Conservation (phyloP, 345 rosid species). For the Bretschneidera sinensis region DNA sequence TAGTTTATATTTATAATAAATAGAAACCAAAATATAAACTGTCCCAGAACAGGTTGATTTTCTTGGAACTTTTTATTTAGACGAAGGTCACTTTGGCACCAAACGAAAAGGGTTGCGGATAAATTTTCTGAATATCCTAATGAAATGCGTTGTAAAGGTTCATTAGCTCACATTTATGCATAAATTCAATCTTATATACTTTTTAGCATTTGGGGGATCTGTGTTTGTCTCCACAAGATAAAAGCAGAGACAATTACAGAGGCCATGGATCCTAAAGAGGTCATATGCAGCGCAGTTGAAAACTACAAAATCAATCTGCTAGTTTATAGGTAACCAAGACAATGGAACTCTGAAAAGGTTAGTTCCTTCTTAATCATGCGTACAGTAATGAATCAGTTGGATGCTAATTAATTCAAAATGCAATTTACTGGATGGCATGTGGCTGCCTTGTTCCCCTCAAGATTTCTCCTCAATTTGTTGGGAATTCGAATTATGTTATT, state of each 20-base stretch:
- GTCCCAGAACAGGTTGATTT: no score
- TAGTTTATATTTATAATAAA: no score
- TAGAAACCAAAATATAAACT: no score
- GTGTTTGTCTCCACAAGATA: conserved; percentile 27
- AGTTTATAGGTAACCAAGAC: conserved; percentile 25
- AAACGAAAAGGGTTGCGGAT: no score
- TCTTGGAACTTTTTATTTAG: no score
- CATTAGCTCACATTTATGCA: not conserved
- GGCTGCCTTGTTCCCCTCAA: no score
- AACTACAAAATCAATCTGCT: conserved; percentile 24
- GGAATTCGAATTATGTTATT: no score
- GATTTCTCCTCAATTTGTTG: no score
- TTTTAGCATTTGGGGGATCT: not conserved
- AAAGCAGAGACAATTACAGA: conserved; percentile 38
- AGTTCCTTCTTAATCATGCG: not conserved
- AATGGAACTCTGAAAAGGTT: conserved; percentile 28
- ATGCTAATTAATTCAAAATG: not conserved
- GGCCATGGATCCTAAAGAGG: conserved; percentile 29
- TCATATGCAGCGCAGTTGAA: conserved; percentile 30
- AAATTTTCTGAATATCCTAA: no score
- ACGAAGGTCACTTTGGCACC: no score
- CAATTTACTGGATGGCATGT: not conserved
- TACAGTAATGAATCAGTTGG: not conserved
- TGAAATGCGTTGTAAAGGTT: conserved; percentile 5
- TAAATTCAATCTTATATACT: not conserved